These are phyloP conservation scores for Capsicum baccatum DNA, from an alignment of 257 asterid species.

Conservation along the genomic window DNA sequence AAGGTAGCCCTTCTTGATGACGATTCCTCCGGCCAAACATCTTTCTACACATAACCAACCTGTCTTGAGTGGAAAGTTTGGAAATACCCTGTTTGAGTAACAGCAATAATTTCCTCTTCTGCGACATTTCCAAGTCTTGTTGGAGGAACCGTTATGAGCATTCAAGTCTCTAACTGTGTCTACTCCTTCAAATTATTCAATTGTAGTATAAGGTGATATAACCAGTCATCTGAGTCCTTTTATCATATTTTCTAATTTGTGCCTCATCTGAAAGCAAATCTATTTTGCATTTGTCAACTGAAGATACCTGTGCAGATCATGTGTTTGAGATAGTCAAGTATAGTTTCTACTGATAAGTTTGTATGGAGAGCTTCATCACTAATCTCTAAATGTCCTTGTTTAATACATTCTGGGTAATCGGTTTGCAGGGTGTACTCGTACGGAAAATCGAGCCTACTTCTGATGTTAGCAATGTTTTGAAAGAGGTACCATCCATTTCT, in stretches of 20 bases:
- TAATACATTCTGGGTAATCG: slow-evolving; percentile 2
- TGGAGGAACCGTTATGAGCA: not conserved
- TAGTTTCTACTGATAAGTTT: not conserved
- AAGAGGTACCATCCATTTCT: slow-evolving; percentile 57
- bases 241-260: slow-evolving; percentile 15
- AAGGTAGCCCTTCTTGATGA: slow-evolving; percentile 20
- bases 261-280: not conserved
- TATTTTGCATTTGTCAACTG: slow-evolving; percentile 23
- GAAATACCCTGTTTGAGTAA: slow-evolving; percentile 1
- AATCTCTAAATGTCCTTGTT: slow-evolving; percentile 7
- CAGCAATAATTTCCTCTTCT: not conserved
- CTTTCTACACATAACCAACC: slow-evolving; percentile 11
- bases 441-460: slow-evolving; percentile 85
- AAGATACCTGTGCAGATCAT: not conserved
- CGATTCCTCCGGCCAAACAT: not conserved
- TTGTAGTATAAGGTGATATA: not conserved
- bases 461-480: slow-evolving; percentile 68
- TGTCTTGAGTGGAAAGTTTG: not conserved
- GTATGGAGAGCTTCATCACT: slow-evolving; percentile 1
- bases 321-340: not conserved
- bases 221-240: not conserved
- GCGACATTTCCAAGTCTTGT: not conserved
- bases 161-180: not conserved
- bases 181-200: slow-evolving; percentile 5
- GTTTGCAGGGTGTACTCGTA: slow-evolving; percentile 78